Evolutionary conservation across 352 stramenopile species (phyloP), one percentile per base, ranked within the genome.

Genomic region (Thalassiosira livingstoniorum): DNA sequence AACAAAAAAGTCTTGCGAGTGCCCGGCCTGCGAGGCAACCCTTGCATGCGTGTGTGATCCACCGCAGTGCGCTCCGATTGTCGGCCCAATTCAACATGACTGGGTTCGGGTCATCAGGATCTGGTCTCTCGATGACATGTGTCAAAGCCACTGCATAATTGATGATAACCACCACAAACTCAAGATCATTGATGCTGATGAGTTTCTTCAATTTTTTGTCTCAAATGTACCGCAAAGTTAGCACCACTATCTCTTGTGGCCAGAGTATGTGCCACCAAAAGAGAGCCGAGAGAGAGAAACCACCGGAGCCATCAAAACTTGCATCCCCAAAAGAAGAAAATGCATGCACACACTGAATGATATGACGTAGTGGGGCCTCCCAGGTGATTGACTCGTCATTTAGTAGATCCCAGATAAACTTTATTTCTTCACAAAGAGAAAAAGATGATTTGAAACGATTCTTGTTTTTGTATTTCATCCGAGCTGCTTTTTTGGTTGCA

Each of bases 121-220:
- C 32, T 18, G 29, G 10, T 1, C 31, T 60, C 43, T n/a, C 61
- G 27, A 23, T 4, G 32, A 2, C 1, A 61, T 42, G 10, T 21
- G 47, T 58, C 3, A 72, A 32, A 2, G 27, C 25, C 0, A 31
- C 43, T 4, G 35, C 51, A 47, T 72, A 72, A 4, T 73, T 83
- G 39, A 83, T 71, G 45, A 78, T 83, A 32, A 73, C 62, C 0
- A 43, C 29, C 7, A 68, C 35, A 39, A 72, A 82, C 27, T 82
- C 75, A 0, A 82, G 43, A 0, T 64, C 65, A n/a, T 82, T 82
- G 65, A 77, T 82, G 21, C 21, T 47, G n/a, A 82, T n/a, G n/a
- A n/a, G n/a, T n/a, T n/a, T n/a, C n/a, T n/a, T 72, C 1, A 77
- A 32, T 5, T 57, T 35, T 18, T 71, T 54, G 31, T 76, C 32